Conservation (phyloP, 208 protist genomes). For the Leishmania gerbilli region DNA sequence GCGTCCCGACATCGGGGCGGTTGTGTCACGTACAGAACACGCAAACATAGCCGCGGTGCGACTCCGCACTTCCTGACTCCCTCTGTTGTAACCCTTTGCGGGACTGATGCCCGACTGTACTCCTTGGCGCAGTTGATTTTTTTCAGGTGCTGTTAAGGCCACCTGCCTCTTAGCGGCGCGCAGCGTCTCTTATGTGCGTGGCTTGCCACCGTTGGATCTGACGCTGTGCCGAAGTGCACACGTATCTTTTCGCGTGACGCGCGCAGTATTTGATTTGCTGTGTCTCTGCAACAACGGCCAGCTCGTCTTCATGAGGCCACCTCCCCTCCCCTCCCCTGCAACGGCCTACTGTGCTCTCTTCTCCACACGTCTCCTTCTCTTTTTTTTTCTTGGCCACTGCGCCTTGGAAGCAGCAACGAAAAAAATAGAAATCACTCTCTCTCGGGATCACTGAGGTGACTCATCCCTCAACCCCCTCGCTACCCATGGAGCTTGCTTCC, state of each 20-base stretch:
- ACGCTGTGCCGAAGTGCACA: too few relatives aligned
- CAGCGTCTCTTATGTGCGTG: background rate
- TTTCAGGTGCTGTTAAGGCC: background rate
- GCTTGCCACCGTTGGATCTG: background rate
- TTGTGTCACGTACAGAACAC: background rate
- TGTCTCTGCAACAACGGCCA: background rate
- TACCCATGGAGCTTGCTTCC: constrained; percentile 24
- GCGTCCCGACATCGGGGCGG: background rate
- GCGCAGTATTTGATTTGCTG: background rate
- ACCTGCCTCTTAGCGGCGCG: background rate
- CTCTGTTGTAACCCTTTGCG: background rate
- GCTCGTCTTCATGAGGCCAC: background rate
- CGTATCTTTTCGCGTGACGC: background rate
- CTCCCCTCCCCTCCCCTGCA: background rate
- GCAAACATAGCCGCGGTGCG: background rate
- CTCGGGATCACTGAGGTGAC: background rate
- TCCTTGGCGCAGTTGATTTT: background rate
- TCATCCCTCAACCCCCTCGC: too few relatives aligned
- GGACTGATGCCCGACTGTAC: background rate
- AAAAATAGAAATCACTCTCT: background rate
- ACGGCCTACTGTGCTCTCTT: background rate
- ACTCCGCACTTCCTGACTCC: background rate
- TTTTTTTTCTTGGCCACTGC: background rate
- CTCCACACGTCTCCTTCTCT: background rate
- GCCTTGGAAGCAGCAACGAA: background rate